Base-by-base conservation (phyloP, 2,329 filamentous ascomycete genomes). In the Aspergillus brasiliensis region DNA sequence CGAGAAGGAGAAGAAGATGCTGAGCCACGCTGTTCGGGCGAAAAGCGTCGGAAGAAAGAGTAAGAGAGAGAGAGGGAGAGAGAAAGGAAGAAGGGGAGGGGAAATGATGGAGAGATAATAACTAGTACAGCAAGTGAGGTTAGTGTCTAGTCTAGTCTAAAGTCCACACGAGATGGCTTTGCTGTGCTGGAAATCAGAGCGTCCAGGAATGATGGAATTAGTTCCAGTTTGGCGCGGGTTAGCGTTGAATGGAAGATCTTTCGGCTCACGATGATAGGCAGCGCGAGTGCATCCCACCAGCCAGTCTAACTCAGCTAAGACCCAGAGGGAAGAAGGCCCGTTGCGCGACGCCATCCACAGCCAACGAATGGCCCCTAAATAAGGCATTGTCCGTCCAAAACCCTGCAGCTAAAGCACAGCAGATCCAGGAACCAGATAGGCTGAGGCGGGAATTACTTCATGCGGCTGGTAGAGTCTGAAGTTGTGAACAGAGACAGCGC, bases 401-500 rank as follows among this genome's bases (percentile, higher is more conserved):
- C 51, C 51, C 52, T 42, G 52, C 52, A 31, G 52, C 52, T 44
- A 10, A 21, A 44, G n/a, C 40, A 19, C 40, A 44, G 40, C 40
- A 19, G 34, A 55, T 55, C 27, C 52, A 55, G 52, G 52, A 55
- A 55, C 52, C 51, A 52, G 31, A 17, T 25, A 34, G 40, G 40
- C 40, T 44, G 40, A 34, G 17, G 11, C n/a, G 52, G 17, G 42
- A 55, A 55, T 55, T 17, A 31, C 52, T 46, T 55, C 38, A 42
- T 37, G 52, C 38, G 31, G 51, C 19, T 52, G 19, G 38, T 15
- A 13, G 11, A 34, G 31, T 13, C 31, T 34, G 10, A 10, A 28
- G 11, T 10, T 8, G 8, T 31, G 11, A 13, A 31, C 28, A 31
- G 28, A 31, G 28, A 34, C 31, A 34, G 10, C 11, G 31, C 25